A percentile compares a stretch with the other conserved stretches of the same genome.
These are phyloP conservation scores for Taiozyma sp. DNA, from an alignment of 1,139 yeast genomes.

Conservation along the genomic window DNA sequence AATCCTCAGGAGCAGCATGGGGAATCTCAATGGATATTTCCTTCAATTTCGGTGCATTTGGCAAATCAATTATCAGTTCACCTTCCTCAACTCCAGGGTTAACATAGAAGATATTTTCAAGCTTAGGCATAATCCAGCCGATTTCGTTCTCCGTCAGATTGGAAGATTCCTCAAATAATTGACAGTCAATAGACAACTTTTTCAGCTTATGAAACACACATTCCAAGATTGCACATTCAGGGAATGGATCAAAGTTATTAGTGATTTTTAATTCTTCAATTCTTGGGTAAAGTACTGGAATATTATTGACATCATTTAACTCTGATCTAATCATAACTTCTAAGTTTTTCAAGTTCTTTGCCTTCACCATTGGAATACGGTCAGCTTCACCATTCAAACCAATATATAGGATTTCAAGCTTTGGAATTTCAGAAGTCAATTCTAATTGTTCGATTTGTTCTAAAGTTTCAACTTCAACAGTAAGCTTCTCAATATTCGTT, in stretches of 20 bases:
- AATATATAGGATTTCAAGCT: background rate
- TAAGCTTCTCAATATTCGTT: background rate
- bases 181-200: background rate
- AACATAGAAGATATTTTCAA: background rate
- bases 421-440: background rate
- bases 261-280: background rate
- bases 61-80: background rate
- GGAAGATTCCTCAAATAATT: background rate
- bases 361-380: background rate
- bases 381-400: background rate
- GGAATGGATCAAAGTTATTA: background rate
- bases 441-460: background rate
- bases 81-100: background rate
- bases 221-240: background rate
- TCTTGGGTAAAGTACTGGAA: background rate
- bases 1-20: background rate
- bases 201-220: background rate
- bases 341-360: background rate
- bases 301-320: background rate
- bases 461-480: background rate
- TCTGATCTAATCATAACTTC: background rate
- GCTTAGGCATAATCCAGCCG: background rate
- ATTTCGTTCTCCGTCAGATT: background rate
- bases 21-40: background rate
- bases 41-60: background rate